A percentile compares a stretch with the other conserved stretches of the same genome.
Conservation (phyloP, 805 yeast genomes). For the Ogataea henricii region DNA sequence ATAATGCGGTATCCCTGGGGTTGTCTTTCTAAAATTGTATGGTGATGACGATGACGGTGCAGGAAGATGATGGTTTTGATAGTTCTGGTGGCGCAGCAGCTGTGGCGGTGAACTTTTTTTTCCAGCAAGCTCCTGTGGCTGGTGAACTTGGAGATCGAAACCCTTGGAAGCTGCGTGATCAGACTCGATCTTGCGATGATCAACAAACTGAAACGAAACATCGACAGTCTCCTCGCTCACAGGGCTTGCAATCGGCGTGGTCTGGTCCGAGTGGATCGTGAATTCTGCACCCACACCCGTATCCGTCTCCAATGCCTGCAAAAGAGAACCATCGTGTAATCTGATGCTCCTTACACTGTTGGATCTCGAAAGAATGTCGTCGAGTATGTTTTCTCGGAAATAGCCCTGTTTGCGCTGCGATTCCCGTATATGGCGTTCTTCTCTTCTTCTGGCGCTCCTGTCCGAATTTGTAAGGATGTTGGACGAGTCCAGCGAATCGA, state of each 20-base stretch:
- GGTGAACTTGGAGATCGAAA: neutral
- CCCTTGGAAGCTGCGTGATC: neutral
- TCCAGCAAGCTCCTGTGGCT: neutral
- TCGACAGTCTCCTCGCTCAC: neutral
- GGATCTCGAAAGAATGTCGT: slow-evolving; percentile 13
- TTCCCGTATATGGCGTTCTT: slow-evolving; percentile 18
- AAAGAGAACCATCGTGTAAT: slow-evolving; percentile 2
- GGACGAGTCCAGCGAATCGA: slow-evolving; percentile 12
- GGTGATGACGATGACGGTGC: slow-evolving; percentile 3
- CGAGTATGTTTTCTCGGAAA: slow-evolving; percentile 19
- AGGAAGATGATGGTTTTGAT: too few species aligned
- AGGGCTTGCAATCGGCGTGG: neutral
- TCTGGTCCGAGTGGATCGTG: slow-evolving; percentile 17
- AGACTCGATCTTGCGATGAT: neutral
- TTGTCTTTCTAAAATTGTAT: slow-evolving; percentile 19
- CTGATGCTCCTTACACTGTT: slow-evolving; percentile 18
- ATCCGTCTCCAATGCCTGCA: slow-evolving; percentile 5
- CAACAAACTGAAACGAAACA: neutral
- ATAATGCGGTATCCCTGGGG: slow-evolving; percentile 22
- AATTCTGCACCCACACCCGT: slow-evolving; percentile 7
- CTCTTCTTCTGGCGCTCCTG: slow-evolving; percentile 4
- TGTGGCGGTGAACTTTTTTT: neutral
- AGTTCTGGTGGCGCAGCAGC: neutral
- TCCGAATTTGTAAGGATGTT: neutral
- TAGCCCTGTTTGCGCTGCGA: slow-evolving; percentile 22